Percentiles rank a stretch among this genome's conserved stretches.
These are phyloP conservation scores for Ogataea neopini DNA, from an alignment of 805 yeast species.

Conservation along the genomic window DNA sequence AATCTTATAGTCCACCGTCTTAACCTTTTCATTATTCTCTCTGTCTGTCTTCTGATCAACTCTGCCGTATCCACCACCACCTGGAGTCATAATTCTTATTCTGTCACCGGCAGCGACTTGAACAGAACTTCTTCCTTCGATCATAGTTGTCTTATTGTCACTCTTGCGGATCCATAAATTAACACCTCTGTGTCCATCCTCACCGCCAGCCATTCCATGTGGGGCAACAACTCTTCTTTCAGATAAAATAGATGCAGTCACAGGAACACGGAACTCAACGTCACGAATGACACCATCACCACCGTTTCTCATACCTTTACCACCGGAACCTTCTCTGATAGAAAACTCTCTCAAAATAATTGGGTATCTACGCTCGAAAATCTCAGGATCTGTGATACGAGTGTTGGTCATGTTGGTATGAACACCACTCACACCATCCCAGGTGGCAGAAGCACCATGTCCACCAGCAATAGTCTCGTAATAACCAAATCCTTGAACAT, in stretches of 20 bases:
- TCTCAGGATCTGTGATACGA: constrained; percentile 87
- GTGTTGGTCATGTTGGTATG: constrained; percentile 95
- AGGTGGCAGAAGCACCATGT: constrained; percentile 81
- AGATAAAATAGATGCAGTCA: constrained; percentile 77
- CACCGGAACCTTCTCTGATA: constrained; percentile 76
- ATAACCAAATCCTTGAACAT: constrained; percentile 75
- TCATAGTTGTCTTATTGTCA: constrained; percentile 39
- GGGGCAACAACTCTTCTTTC: constrained; percentile 88
- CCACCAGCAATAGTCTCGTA: constrained; percentile 97
- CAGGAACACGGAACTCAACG: constrained; percentile 71
- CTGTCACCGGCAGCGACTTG: constrained; percentile 62
- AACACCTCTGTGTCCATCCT: constrained; percentile 69
- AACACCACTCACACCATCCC: constrained; percentile 88
- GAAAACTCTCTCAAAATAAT: constrained; percentile 72
- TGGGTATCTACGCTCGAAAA: constrained; percentile 87
- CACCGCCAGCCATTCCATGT: constrained; percentile 84
- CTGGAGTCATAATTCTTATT: constrained; percentile 71
- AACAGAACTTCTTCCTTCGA: constrained; percentile 75
- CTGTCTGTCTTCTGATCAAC: not conserved
- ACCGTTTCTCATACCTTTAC: constrained; percentile 68
- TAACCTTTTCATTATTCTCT: not conserved
- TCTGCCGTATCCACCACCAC: constrained; percentile 81
- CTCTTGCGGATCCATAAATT: constrained; percentile 50
- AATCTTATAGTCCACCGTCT: not conserved
- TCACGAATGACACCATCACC: constrained; percentile 89